phyloP scores from a whole-genome alignment of 371 early-diverging fungal species.

The Mucor sp. region DNA sequence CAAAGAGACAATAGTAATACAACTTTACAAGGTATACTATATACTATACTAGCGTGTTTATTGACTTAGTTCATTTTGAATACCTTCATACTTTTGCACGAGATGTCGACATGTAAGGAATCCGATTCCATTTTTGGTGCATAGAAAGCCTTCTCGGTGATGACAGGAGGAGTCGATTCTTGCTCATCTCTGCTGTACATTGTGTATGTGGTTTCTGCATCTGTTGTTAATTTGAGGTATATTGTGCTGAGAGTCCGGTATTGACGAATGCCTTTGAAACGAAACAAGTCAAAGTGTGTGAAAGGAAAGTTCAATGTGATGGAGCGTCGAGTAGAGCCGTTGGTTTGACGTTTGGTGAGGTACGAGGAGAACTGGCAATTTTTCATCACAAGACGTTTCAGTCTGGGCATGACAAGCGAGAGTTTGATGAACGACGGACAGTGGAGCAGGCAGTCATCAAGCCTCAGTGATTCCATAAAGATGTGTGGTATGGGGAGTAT shows the following conservation, averaged over 20 bases:
- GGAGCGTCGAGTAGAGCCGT: neutral
- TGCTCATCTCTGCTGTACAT: neutral
- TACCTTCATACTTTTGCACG: neutral
- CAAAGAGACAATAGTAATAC: neutral
- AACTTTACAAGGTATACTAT: neutral
- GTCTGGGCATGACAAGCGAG: neutral
- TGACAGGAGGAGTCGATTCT: neutral
- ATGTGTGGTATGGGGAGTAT: neutral
- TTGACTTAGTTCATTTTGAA: neutral
- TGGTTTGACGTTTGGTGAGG: neutral
- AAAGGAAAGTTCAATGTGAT: neutral
- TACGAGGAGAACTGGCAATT: neutral
- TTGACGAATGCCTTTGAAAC: neutral
- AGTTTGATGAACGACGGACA: neutral
- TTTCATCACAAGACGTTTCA: neutral
- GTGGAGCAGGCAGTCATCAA: neutral
- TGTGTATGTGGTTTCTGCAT: neutral
- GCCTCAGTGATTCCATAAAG: neutral
- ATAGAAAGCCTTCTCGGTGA: neutral
- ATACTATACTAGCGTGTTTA: neutral
- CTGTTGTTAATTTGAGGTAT: neutral
- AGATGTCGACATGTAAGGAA: neutral
- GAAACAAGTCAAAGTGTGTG: neutral
- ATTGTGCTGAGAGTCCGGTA: neutral
- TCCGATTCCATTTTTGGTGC: neutral